Evolutionary conservation across 78 protist genomes (phyloP), one percentile per base, ranked within the genome.

Genomic region (Cavenderia fasciculata): DNA sequence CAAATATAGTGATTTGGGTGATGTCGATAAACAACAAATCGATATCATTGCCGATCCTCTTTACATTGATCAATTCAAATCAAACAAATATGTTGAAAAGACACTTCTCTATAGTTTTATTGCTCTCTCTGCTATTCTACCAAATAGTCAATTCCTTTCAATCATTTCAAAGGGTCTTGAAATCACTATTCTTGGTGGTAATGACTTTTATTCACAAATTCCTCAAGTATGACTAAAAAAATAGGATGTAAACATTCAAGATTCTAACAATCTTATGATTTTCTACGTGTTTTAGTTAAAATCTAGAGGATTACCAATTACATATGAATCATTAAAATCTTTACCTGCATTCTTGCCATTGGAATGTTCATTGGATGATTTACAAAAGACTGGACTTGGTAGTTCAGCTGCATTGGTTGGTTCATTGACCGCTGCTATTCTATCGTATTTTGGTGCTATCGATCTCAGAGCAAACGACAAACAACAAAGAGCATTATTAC

Each of bases 371-470:
- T 70, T 65, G 8, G 72, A 65, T 25, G 94, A 86, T 14, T n/a
- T 92, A 52, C 84, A 59, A 33, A 96, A 96, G 85, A 96, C 98
- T 5, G 98, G 98, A 23, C 71, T 96, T n/a, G 98, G 97, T 12
- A 25, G 68, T 27, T 88, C 95, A 10, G 96, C 98, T 2, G 96
- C 96, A 23, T 85, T 94, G 31, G 90, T 69, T 38, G 56, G 90
- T 29, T 61, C 87, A 29, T 56, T 92, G 29, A 74, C 87, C 7
- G 92, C 92, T n/a, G 73, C 95, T 21, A 40, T 92, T n/a, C 52
- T 84, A 14, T 31, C 56, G 19, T 63, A 33, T 34, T 41, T 85
- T 19, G 54, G 41, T 8, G 73, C 59, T 2, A 34, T 79, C 29
- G 77, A 66, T 31, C 34, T 91, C 33, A 47, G 76, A 11, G 23